These are phyloP conservation scores for Niebla homalea DNA, from an alignment of 495 filamentous ascomycete genomes.

Conservation along the genomic window DNA sequence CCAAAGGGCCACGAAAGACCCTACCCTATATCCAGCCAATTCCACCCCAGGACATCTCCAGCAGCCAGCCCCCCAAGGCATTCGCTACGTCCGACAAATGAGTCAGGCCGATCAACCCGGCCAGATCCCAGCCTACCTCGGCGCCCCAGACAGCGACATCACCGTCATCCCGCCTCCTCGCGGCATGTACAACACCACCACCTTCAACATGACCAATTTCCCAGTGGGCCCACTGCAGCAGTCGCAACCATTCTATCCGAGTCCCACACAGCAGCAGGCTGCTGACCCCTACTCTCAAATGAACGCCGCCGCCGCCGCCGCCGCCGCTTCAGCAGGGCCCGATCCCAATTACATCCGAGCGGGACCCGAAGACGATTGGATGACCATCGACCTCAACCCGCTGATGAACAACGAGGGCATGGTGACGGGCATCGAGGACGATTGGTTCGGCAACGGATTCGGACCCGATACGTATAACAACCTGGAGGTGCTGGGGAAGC, in stretches of 20 bases:
- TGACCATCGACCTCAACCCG: slow-evolving; percentile 33
- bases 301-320: not conserved
- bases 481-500: slow-evolving; percentile 14
- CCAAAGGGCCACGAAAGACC: not conserved
- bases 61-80: not conserved
- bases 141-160: slow-evolving; percentile 25
- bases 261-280: slow-evolving; percentile 1
- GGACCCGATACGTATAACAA: slow-evolving; percentile 13
- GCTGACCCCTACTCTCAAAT: not conserved
- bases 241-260: slow-evolving; percentile 1
- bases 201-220: slow-evolving; percentile 4
- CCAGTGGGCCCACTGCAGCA: slow-evolving; percentile 5
- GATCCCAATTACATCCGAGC: not conserved
- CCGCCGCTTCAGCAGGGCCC: not conserved
- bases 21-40: not conserved
- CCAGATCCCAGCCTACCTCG: slow-evolving; percentile 24
- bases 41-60: not conserved
- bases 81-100: slow-evolving; percentile 2
- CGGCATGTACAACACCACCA: slow-evolving; percentile 12
- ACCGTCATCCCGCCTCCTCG: slow-evolving; percentile 34
- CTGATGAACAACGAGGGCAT: slow-evolving; percentile 15
- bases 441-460: slow-evolving; percentile 12
- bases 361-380: slow-evolving; percentile 26
- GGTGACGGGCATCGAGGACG: not conserved
- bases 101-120: slow-evolving; percentile 20